phyloP scores from a whole-genome alignment of 1,284 basidiomycete species.

The Trichosporon coremiiforme region DNA sequence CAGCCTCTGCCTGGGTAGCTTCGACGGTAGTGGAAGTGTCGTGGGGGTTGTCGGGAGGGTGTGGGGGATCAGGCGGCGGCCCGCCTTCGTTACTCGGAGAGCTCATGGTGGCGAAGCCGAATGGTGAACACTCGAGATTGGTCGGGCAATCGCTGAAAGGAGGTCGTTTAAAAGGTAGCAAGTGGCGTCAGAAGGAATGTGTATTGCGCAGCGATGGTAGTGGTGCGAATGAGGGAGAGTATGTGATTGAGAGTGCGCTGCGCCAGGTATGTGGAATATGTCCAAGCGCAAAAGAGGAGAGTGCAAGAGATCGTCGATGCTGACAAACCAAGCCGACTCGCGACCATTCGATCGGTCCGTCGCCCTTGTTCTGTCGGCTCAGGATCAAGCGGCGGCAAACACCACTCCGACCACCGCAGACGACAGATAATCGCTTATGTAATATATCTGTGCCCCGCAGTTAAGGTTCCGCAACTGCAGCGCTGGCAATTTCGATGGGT shows the following conservation, averaged over 20 bases:
- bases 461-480: background rate
- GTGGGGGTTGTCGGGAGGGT: background rate
- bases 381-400: conserved; percentile 15
- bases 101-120: conserved; percentile 17
- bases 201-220: background rate
- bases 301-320: background rate
- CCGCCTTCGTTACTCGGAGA: conserved; percentile 19
- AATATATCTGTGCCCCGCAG: background rate
- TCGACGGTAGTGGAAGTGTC: background rate
- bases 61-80: conserved; percentile 18
- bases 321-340: conserved; percentile 18
- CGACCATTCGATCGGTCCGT: conserved; percentile 4
- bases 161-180: background rate
- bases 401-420: background rate
- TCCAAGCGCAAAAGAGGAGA: background rate
- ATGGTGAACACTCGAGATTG: background rate
- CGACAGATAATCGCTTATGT: conserved; percentile 14
- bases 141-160: background rate
- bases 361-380: conserved; percentile 7
- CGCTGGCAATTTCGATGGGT: conserved; percentile 3
- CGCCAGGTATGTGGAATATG: background rate
- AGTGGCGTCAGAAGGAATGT: conserved; percentile 16
- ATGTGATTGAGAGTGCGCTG: background rate
- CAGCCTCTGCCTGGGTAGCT: background rate
- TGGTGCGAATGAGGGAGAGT: background rate